These are phyloP conservation scores for Candida peoriensis DNA, from an alignment of 805 yeast species.

Conservation along the genomic window DNA sequence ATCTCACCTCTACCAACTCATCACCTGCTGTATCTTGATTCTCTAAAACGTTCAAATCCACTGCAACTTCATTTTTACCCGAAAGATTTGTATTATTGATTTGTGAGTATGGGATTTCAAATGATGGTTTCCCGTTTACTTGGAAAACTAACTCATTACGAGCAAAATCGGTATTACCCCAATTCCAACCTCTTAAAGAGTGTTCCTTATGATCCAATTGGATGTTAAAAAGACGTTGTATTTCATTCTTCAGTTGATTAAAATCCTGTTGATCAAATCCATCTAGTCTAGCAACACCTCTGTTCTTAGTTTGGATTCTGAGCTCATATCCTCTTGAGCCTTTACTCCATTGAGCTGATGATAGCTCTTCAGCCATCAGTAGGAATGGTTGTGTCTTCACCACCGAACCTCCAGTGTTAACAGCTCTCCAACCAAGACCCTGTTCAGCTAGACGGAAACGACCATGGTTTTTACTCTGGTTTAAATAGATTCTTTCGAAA, in stretches of 20 bases:
- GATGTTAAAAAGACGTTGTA: constrained; percentile 70
- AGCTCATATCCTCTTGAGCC: constrained; percentile 91
- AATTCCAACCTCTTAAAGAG: constrained; percentile 96
- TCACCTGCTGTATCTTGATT: constrained; percentile 74
- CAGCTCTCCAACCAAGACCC: constrained; percentile 96
- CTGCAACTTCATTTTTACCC: constrained; percentile 89
- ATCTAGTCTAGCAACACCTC: constrained; percentile 82
- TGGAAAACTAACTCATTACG: constrained; percentile 85
- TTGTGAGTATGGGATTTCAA: constrained; percentile 80
- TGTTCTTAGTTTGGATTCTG: constrained; percentile 81
- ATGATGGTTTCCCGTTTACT: constrained; percentile 82
- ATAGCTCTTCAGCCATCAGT: constrained; percentile 80
- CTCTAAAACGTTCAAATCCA: constrained; percentile 68
- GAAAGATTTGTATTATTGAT: constrained; percentile 84
- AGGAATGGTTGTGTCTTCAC: constrained; percentile 69
- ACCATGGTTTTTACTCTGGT: constrained; percentile 80
- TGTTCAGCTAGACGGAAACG: constrained; percentile 91
- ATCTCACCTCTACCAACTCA: constrained; percentile 90
- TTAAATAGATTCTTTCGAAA: constrained; percentile 85
- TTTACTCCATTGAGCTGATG: constrained; percentile 83
- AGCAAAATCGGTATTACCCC: constrained; percentile 94
- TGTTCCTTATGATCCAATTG: constrained; percentile 83
- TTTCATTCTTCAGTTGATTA: constrained; percentile 72
- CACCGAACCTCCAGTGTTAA: constrained; percentile 42
- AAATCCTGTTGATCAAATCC: constrained; percentile 89